Percentiles rank a stretch among this genome's conserved stretches.
These are phyloP conservation scores for Suillus cothurnatus DNA, from an alignment of 768 basidiomycete species.

Conservation along the genomic window DNA sequence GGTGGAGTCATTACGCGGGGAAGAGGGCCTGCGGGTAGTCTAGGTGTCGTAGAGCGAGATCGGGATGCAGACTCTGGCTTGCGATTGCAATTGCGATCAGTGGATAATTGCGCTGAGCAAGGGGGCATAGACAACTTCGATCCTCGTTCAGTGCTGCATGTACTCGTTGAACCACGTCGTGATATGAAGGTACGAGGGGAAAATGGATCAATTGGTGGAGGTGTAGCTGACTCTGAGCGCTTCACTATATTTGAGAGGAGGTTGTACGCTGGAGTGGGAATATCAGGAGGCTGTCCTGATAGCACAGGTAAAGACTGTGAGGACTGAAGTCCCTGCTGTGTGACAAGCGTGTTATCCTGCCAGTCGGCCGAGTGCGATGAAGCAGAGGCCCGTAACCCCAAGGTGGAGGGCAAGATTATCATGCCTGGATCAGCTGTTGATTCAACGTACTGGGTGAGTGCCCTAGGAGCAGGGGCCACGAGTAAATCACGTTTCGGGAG, in stretches of 20 bases:
- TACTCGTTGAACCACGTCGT: slow-evolving; percentile 37
- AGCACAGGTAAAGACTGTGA: slow-evolving; percentile 14
- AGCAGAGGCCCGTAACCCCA: slow-evolving; percentile 55
- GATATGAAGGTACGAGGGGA: slow-evolving; percentile 34
- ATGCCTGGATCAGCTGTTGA: slow-evolving; percentile 53
- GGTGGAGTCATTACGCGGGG: slow-evolving; percentile 55
- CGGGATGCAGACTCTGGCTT: slow-evolving; percentile 13
- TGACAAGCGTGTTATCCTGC: slow-evolving; percentile 7
- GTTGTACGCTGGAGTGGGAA: slow-evolving; percentile 58
- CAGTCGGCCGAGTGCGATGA: slow-evolving; percentile 28
- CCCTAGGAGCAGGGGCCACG: slow-evolving; percentile 70
- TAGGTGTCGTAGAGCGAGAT: slow-evolving; percentile 36
- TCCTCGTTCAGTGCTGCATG: slow-evolving; percentile 29
- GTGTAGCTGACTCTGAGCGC: slow-evolving; percentile 32
- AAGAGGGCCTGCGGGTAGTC: slow-evolving; percentile 20
- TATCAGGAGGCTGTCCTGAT: slow-evolving; percentile 42
- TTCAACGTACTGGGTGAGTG: slow-evolving; percentile 73
- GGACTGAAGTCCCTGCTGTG: slow-evolving; percentile 8
- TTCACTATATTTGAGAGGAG: slow-evolving; percentile 61
- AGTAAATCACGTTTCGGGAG: slow-evolving; percentile 54
- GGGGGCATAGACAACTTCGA: slow-evolving; percentile 17
- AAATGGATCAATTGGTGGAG: slow-evolving; percentile 15
- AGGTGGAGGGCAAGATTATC: slow-evolving; percentile 68
- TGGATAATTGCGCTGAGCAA: slow-evolving; percentile 15
- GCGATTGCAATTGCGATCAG: slow-evolving; percentile 19